Conservation (phyloP, 23 red algal genomes). For the Pyropia yezoensis region DNA sequence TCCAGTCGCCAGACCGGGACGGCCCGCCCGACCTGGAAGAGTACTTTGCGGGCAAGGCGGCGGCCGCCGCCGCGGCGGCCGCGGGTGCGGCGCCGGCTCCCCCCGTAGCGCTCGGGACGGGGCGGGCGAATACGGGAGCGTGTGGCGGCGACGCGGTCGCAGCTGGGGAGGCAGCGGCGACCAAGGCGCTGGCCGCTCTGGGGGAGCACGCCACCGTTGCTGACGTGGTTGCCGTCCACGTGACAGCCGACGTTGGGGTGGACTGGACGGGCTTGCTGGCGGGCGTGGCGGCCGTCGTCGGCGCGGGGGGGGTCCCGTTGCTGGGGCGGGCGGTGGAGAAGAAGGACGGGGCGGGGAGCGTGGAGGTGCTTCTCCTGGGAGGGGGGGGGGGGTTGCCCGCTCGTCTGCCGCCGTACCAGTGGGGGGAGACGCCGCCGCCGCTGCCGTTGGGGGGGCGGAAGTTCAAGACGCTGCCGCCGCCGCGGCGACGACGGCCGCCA, state of each 20-base stretch:
- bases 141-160: not conserved
- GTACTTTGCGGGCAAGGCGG: slow-evolving; percentile 17
- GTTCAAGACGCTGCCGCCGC: too few relatives aligned
- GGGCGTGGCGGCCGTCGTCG: not conserved
- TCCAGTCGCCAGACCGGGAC: slow-evolving; percentile 35
- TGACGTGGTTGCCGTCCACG: slow-evolving; percentile 10
- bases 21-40: slow-evolving; percentile 52
- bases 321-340: slow-evolving; percentile 33
- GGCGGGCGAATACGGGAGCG: slow-evolving; percentile 8
- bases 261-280: not conserved
- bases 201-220: slow-evolving; percentile 23
- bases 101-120: slow-evolving; percentile 10
- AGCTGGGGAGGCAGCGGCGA: not conserved
- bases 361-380: slow-evolving; percentile 39
- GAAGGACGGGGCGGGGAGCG: slow-evolving; percentile 33
- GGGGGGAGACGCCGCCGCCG: not conserved
- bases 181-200: not conserved
- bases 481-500: not conserved
- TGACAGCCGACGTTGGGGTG: not conserved
- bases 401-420: too few relatives aligned
- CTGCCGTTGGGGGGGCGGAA: too few relatives aligned
- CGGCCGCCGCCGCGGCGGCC: slow-evolving; percentile 5
- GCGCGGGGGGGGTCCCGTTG: slow-evolving; percentile 1
- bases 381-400: not conserved
- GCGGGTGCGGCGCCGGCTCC: slow-evolving; percentile 8